phyloP scores from a whole-genome alignment of 2,329 filamentous ascomycete genomes.

The Monilinia aucupariae region DNA sequence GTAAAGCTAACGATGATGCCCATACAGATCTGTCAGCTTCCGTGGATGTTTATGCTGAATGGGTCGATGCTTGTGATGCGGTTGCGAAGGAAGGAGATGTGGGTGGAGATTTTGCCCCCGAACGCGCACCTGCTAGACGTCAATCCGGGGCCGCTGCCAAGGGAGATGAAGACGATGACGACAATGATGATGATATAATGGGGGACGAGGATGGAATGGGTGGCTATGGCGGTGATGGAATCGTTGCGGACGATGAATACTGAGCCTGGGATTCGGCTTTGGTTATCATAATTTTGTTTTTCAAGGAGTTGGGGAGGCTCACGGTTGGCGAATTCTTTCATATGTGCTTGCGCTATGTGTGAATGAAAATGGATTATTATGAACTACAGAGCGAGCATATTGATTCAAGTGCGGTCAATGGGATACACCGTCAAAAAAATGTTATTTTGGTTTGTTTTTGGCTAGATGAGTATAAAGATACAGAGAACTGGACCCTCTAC shows the following conservation, averaged over 20 bases:
- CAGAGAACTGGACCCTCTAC: slow-evolving; percentile 39
- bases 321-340: slow-evolving; percentile 4
- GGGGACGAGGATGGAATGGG: slow-evolving; percentile 44
- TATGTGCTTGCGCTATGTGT: not conserved
- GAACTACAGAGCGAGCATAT: slow-evolving; percentile 1
- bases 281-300: slow-evolving; percentile 1
- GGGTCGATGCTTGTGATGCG: slow-evolving; percentile 88
- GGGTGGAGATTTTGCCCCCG: slow-evolving; percentile 28
- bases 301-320: slow-evolving; percentile 5
- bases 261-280: slow-evolving; percentile 29
- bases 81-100: slow-evolving; percentile 57
- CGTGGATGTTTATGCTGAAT: slow-evolving; percentile 95
- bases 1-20: slow-evolving; percentile 19
- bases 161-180: slow-evolving; percentile 33
- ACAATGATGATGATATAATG: slow-evolving; percentile 34
- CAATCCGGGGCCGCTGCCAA: slow-evolving; percentile 25
- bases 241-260: slow-evolving; percentile 52
- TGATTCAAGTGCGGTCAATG: not conserved
- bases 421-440: not conserved
- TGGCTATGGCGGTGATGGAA: slow-evolving; percentile 49
- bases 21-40: slow-evolving; percentile 73
- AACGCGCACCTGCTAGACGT: slow-evolving; percentile 23
- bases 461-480: slow-evolving; percentile 1
- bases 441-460: slow-evolving; percentile 5
- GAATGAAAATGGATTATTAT: not conserved